Conservation (phyloP, 2,329 filamentous ascomycete genomes). For the Cryphonectria parasitica region DNA sequence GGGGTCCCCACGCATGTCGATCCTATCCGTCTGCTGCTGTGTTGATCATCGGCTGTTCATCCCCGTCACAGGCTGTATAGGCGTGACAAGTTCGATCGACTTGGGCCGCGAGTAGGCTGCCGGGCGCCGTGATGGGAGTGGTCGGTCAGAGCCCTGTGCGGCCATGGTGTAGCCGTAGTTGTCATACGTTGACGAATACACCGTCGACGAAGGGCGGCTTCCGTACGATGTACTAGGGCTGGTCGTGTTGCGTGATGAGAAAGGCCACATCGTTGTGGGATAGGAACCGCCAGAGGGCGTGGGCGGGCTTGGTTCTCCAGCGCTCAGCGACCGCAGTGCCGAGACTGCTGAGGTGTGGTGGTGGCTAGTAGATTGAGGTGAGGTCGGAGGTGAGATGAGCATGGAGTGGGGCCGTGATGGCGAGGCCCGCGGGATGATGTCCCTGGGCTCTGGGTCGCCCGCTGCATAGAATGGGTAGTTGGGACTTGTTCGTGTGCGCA, state of each 20-base stretch:
- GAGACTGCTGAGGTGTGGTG: slow-evolving; percentile 58
- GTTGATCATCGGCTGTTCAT: slow-evolving; percentile 1
- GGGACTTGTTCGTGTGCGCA: slow-evolving; percentile 30
- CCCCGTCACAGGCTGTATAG: slow-evolving; percentile 50
- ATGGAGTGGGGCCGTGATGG: slow-evolving; percentile 63
- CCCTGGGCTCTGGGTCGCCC: slow-evolving; percentile 56
- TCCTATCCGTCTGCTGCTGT: not conserved
- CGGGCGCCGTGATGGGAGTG: slow-evolving; percentile 59
- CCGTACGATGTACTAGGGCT: slow-evolving; percentile 58
- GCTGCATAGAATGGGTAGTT: slow-evolving; percentile 51
- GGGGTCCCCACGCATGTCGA: not conserved
- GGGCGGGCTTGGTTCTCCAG: slow-evolving; percentile 59
- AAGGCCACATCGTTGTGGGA: slow-evolving; percentile 56
- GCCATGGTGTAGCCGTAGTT: slow-evolving; percentile 49
- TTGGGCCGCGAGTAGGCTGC: slow-evolving; percentile 60
- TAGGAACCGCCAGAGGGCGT: slow-evolving; percentile 52
- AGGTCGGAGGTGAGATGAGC: slow-evolving; percentile 59
- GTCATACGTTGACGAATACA: slow-evolving; percentile 60
- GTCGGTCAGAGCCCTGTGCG: slow-evolving; percentile 51
- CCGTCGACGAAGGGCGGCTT: slow-evolving; percentile 44
- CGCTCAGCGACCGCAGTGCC: slow-evolving; percentile 58
- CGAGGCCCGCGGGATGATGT: slow-evolving; percentile 67
- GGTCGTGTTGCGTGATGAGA: slow-evolving; percentile 51
- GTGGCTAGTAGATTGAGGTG: slow-evolving; percentile 47
- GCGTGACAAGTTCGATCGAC: slow-evolving; percentile 67